Evolutionary conservation across 257 asterid species (phyloP).

Genomic region (Przewalskia tangutica): DNA sequence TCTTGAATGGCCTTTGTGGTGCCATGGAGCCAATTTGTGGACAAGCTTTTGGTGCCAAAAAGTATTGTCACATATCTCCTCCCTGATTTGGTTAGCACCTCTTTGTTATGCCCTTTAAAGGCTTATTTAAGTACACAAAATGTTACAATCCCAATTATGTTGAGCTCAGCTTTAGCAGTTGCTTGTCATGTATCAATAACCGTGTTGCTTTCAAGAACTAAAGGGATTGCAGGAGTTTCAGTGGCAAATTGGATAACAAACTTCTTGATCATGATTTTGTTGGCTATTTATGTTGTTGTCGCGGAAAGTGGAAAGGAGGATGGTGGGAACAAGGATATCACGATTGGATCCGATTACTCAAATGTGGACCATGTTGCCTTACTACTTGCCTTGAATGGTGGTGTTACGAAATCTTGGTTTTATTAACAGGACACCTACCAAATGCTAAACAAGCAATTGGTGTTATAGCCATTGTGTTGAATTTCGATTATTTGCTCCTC

Average conservation of each 20-base stretch:
- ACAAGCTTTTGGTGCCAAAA: conserved; percentile 80
- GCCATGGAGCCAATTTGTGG: conserved; percentile 97
- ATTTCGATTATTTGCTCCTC: conserved; percentile 70
- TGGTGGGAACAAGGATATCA: conserved; percentile 47
- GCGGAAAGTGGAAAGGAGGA: conserved; percentile 53
- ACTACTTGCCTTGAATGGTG: conserved; percentile 96
- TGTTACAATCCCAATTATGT: conserved; percentile 57
- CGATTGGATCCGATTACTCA: conserved; percentile 48
- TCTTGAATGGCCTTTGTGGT: conserved; percentile 60
- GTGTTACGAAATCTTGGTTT: conserved; percentile 74
- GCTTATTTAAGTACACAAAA: conserved; percentile 64
- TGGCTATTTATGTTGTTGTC: conserved; percentile 34
- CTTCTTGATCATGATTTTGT: conserved; percentile 22
- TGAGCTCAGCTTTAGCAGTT: conserved; percentile 50
- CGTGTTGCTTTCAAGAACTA: conserved; percentile 35
- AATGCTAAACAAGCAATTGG: conserved; percentile 48
- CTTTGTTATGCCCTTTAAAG: conserved; percentile 62
- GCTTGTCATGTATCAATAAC: conserved; percentile 56
- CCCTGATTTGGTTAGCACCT: conserved; percentile 56
- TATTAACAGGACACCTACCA: conserved; percentile 59
- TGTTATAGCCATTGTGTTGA: conserved; percentile 61
- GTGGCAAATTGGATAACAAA: conserved; percentile 79
- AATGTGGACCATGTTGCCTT: conserved; percentile 66
- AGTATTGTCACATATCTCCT: conserved; percentile 44
- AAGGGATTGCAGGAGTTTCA: conserved; percentile 60